These are phyloP conservation scores for Irineochytrium annulatum DNA, from an alignment of 192 early-diverging fungal genomes.

Conservation along the genomic window DNA sequence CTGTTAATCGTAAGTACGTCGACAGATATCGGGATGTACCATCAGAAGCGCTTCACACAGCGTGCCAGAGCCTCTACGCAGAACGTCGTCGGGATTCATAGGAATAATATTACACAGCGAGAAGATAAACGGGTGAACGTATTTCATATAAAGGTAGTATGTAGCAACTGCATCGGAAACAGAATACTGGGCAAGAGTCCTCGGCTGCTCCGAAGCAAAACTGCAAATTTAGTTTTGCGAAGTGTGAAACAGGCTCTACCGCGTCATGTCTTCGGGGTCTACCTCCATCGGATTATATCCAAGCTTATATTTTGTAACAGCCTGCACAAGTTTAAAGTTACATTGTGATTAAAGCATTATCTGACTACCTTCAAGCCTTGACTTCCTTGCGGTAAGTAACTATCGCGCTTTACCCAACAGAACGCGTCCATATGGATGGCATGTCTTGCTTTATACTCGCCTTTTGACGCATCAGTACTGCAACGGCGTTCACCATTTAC, in stretches of 20 bases:
- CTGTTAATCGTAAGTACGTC: constrained; percentile 32
- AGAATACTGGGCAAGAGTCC: constrained; percentile 93
- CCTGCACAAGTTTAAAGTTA: constrained; percentile 35
- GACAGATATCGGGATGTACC: constrained; percentile 50
- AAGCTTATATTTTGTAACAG: constrained; percentile 92
- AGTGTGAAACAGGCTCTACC: constrained; percentile 33
- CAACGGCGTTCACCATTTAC: constrained; percentile 94
- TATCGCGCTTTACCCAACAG: constrained; percentile 98
- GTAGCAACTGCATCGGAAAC: constrained; percentile 99
- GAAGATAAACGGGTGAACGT: constrained; percentile 98
- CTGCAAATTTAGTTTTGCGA: constrained; percentile 27
- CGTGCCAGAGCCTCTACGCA: constrained; percentile 93
- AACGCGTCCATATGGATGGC: constrained; percentile 95
- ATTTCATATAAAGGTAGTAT: constrained; percentile 99
- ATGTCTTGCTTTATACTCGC: constrained; percentile 83
- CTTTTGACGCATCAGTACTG: constrained; percentile 62
- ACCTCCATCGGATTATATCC: constrained; percentile 98
- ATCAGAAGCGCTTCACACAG: constrained; percentile 94
- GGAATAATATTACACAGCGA: constrained; percentile 99
- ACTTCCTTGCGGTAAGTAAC: constrained; percentile 93
- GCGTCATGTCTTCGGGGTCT: constrained; percentile 98
- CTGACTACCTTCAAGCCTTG: constrained; percentile 78
- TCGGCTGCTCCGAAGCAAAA: constrained; percentile 87
- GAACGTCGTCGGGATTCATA: constrained; percentile 92
- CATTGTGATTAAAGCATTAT: neutral